These are phyloP conservation scores for Dictyostelium firmibasis DNA, from an alignment of 78 protist species.

Conservation along the genomic window DNA sequence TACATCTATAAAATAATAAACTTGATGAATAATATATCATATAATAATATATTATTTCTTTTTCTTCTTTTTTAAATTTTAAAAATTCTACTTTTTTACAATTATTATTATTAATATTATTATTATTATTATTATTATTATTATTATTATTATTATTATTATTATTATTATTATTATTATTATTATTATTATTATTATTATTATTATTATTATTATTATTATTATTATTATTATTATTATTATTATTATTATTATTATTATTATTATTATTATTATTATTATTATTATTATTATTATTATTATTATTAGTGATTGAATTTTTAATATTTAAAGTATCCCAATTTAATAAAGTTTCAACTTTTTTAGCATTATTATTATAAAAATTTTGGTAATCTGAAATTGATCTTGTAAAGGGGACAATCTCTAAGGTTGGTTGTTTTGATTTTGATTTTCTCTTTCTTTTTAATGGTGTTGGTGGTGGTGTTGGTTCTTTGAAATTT, in stretches of 20 bases:
- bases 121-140: not conserved
- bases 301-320: not conserved
- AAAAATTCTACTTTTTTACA: not conserved
- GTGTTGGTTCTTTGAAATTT: not conserved
- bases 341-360: not conserved
- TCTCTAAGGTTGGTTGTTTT: not conserved
- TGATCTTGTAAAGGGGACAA: not conserved
- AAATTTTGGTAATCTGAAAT: not conserved
- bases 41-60: conserved; percentile 5
- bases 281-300: not conserved
- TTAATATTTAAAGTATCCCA: not conserved
- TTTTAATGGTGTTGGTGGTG: not conserved
- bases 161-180: not conserved
- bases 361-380: not conserved
- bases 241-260: not conserved
- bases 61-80: conserved; percentile 14
- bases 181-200: not conserved
- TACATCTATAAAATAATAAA: not conserved
- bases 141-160: not conserved
- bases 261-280: not conserved
- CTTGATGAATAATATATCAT: not conserved
- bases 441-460: not conserved
- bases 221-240: not conserved
- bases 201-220: not conserved
- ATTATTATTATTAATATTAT: not conserved